Base-by-base conservation (phyloP, 148 eudicot species). In the Rhododendron griersonianum region DNA sequence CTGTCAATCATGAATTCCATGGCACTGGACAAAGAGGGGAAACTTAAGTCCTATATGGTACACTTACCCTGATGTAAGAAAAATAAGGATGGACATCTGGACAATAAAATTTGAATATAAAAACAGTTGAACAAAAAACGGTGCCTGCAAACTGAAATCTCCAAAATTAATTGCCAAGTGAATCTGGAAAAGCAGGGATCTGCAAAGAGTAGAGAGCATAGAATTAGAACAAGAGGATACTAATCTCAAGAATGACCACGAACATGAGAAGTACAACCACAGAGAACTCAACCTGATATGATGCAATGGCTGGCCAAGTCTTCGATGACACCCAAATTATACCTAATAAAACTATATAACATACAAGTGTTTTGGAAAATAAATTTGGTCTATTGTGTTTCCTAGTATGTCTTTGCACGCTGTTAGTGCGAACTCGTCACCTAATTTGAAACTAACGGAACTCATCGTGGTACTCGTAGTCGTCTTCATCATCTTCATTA, bases 381-480 rank as follows among this genome's bases (percentile, higher is more conserved):
- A 35, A 86, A 74, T 33, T 86, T 44, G 75, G 83, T 39, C 57
- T 18, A 11, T 71, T 11, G 28, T 37, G 85, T 18, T 81, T 53
- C 81, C 28, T 51, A 57, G 37, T 35, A 11, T 15, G 39, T 81
- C 25, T 81, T 30, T 86, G 50, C 69, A 37, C 14, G 45, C 7
- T 80, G 45, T 65, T 63, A 15, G 13, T 33, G 51, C 11, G 14
- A 78, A 78, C 37, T 61, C 65, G 65, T 79, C 78, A 81, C 85
- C 88, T 81, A 48, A 28, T 39, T 11, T 85, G 75, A 80, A 74
- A 89, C 88, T 90, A 96, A 75, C 99, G 99, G 86, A 96, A 95
- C 87, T 96, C 99, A 1, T 93, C 98, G 59, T 94, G 99, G 91
- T 91, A 91, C 57, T 89, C 95, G 81, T 92, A 94, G n/a, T 95